Percentiles rank a stretch among this genome's conserved stretches.
phyloP scores from a whole-genome alignment of 768 basidiomycete species.

The Lentinula sp. region DNA sequence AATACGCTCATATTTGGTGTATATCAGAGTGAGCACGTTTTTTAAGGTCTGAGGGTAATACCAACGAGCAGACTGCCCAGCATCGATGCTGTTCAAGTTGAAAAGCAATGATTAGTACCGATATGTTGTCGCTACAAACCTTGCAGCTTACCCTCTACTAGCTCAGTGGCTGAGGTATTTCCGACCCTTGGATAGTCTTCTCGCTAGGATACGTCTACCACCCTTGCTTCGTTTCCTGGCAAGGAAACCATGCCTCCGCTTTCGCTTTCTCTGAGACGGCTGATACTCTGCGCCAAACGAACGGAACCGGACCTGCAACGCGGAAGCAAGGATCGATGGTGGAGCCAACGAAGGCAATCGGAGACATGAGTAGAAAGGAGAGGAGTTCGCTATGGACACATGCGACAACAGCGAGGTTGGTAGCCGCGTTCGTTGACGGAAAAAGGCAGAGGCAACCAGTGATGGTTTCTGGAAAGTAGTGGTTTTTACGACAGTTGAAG shows the following conservation, averaged over 20 bases:
- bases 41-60: slow-evolving; percentile 14
- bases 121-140: not conserved
- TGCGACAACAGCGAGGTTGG: not conserved
- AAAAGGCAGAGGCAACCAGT: not conserved
- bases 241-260: slow-evolving; percentile 90
- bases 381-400: not conserved
- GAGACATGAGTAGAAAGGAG: not conserved
- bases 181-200: slow-evolving; percentile 72
- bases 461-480: not conserved
- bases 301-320: slow-evolving; percentile 50
- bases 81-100: not conserved
- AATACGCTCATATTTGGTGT: too few relatives aligned
- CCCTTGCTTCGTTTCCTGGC: slow-evolving; percentile 60
- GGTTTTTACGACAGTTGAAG: not conserved
- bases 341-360: not conserved
- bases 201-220: slow-evolving; percentile 67
- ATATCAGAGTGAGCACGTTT: not conserved
- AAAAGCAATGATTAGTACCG: not conserved
- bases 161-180: slow-evolving; percentile 72
- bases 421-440: not conserved
- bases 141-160: not conserved
- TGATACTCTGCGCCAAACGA: slow-evolving; percentile 90
- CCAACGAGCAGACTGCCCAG: slow-evolving; percentile 4
- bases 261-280: slow-evolving; percentile 90
- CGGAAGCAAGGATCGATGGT: slow-evolving; percentile 16